A percentile compares a stretch with the other conserved stretches of the same genome.
These are phyloP conservation scores for Tylopilus sp. DNA, from an alignment of 768 basidiomycete species.

Conservation along the genomic window DNA sequence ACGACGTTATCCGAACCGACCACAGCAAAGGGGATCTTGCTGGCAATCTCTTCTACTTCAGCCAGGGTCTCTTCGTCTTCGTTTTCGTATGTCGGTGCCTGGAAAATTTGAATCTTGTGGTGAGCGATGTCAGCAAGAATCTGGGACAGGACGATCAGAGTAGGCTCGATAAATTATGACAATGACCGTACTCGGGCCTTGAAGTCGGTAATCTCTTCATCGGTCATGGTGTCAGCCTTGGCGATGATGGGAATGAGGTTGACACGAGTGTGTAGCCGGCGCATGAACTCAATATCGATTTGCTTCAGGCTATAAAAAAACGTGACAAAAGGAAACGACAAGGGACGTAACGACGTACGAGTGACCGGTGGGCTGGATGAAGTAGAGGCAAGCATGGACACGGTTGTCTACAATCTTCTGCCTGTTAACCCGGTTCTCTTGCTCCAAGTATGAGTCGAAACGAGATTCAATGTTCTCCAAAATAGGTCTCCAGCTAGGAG, in stretches of 20 bases:
- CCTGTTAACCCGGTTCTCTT: conserved; percentile 98
- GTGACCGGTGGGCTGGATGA: conserved; percentile 98
- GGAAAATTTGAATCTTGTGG: conserved; percentile 97
- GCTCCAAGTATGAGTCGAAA: conserved; percentile 96
- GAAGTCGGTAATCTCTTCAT: conserved; percentile 91
- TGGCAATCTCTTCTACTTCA: conserved; percentile 95
- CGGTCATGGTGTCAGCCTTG: conserved; percentile 96
- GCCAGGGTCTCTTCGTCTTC: conserved; percentile 98
- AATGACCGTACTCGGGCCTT: conserved; percentile 72
- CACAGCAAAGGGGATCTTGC: conserved; percentile 98
- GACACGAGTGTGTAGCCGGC: conserved; percentile 93
- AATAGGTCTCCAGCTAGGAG: conserved; percentile 91
- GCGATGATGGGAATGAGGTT: conserved; percentile 99
- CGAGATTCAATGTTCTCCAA: conserved; percentile 97
- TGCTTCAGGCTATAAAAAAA: conserved; percentile 78
- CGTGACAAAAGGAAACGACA: not conserved
- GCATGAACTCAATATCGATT: conserved; percentile 99
- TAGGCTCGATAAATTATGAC: not conserved
- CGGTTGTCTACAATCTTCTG: conserved; percentile 93
- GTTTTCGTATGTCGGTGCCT: conserved; percentile 95
- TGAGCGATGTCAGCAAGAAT: conserved; percentile 90
- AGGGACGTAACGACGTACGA: conserved; percentile 53
- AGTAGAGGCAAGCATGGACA: conserved; percentile 98
- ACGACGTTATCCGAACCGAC: conserved; percentile 91
- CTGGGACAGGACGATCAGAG: conserved; percentile 37